Evolutionary conservation across 2,329 filamentous ascomycete species (phyloP), one percentile per base, ranked within the genome.

Genomic region (Bisporella sp.): DNA sequence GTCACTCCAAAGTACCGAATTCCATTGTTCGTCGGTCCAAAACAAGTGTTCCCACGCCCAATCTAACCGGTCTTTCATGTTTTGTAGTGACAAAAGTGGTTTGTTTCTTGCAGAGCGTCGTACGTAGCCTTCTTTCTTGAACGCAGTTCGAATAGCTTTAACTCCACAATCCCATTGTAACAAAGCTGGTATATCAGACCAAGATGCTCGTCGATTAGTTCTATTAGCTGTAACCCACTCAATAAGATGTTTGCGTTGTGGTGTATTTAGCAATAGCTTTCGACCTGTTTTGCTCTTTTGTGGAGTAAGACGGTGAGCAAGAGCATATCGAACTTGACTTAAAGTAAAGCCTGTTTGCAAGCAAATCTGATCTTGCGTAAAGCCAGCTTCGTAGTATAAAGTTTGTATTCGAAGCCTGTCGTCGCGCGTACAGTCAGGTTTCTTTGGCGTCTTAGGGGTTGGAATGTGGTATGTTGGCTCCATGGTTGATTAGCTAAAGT

Each of bases 211-310:
- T 29, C 51, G 37, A 45, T 59, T 59, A 9, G 42, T 21, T 12
- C 39, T 41, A 21, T 11, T 48, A 9, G 49, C 44, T 30, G 32
- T 55, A 12, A 57, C 50, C 54, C 41, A 57, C 29, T 54, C 11
- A 42, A 59, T 51, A 29, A 59, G 39, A 4, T 46, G 30, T 39
- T 56, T 57, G 5, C 56, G n/a, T 33, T 56, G 44, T 9, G 33
- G 31, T 32, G 49, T 50, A 45, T 49, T 46, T 5, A 59, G 45
- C 2, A 54, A 8, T 30, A 31, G 13, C 9, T 41, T 50, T 9
- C 50, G 11, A 4, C 53, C 48, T 21, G 35, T 40, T 1, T 8
- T 21, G 1, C 11, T 28, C 32, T 57, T 57, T 51, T 58, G 46
- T 45, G 51, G 51, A 32, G 53, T 58, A 46, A 57, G 35, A 9